These are phyloP conservation scores for Populus hybrid DNA, from an alignment of 441 rosid genomes.

Conservation along the genomic window DNA sequence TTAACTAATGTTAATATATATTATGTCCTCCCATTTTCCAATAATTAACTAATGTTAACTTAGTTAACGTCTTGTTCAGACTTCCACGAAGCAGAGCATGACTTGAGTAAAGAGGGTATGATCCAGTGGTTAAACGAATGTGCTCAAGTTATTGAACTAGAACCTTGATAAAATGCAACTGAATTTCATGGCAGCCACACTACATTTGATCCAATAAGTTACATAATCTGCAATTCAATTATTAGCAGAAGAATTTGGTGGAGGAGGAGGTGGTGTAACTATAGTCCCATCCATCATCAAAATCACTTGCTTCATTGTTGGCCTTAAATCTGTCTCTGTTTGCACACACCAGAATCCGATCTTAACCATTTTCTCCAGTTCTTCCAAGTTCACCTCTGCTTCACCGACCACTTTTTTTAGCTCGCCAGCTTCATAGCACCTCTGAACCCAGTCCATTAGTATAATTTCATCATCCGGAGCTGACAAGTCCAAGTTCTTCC, in stretches of 20 bases:
- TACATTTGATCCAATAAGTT: background rate
- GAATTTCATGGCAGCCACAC: too few relatives aligned
- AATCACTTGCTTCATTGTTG: background rate
- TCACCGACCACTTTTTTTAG: background rate
- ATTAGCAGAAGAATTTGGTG: background rate
- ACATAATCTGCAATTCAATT: too few relatives aligned
- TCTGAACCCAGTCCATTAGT: background rate
- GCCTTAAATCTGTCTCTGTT: background rate
- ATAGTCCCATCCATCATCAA: background rate
- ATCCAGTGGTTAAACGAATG: too few relatives aligned
- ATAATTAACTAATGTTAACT: too few relatives aligned
- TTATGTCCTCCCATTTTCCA: too few relatives aligned
- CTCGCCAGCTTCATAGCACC: background rate
- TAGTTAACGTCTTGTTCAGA: too few relatives aligned
- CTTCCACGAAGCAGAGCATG: too few relatives aligned
- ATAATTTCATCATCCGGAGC: background rate
- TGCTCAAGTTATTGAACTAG: too few relatives aligned
- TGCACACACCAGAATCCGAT: background rate
- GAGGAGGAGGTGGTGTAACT: background rate
- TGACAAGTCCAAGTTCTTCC: background rate
- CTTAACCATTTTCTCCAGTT: background rate
- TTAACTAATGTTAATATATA: too few relatives aligned
- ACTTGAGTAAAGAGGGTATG: too few relatives aligned
- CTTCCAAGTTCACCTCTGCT: background rate
- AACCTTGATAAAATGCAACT: too few relatives aligned